Conservation (phyloP, 306 rosid species). For the Begonia peltatifolia region DNA sequence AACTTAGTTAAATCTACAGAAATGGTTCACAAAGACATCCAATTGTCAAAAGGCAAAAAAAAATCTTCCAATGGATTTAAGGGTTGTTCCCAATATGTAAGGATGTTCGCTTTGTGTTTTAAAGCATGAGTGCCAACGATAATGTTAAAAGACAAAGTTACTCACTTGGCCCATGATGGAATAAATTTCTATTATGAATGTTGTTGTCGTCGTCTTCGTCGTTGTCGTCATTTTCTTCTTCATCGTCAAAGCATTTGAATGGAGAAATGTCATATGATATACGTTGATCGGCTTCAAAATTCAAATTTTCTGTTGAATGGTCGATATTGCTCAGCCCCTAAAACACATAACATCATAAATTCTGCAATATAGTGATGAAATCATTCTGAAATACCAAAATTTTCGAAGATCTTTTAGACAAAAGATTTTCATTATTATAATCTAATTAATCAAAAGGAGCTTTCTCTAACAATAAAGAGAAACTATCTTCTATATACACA, state of each 20-base stretch:
- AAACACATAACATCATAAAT: constrained; percentile 8
- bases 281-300: constrained; percentile 23
- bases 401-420: too few relatives aligned
- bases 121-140: neutral
- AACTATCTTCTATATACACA: too few relatives aligned
- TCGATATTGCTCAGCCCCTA: constrained; percentile 24
- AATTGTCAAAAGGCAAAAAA: too few relatives aligned
- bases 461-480: too few relatives aligned
- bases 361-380: neutral
- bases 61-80: too few relatives aligned
- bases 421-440: too few relatives aligned
- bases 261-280: constrained; percentile 84
- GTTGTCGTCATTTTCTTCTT: constrained; percentile 39
- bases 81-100: too few relatives aligned
- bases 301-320: constrained; percentile 18
- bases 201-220: constrained; percentile 17
- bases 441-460: too few relatives aligned
- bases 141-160: neutral
- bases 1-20: constrained; percentile 2
- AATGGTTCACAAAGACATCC: neutral
- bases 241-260: constrained; percentile 80
- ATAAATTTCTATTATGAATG: constrained; percentile 41
- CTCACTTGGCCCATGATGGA: constrained; percentile 90
- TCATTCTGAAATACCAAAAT: too few relatives aligned
- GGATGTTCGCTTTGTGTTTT: neutral